Evolutionary conservation across 148 eudicot genomes (phyloP).

Genomic region (Camellia lanceoleosa): DNA sequence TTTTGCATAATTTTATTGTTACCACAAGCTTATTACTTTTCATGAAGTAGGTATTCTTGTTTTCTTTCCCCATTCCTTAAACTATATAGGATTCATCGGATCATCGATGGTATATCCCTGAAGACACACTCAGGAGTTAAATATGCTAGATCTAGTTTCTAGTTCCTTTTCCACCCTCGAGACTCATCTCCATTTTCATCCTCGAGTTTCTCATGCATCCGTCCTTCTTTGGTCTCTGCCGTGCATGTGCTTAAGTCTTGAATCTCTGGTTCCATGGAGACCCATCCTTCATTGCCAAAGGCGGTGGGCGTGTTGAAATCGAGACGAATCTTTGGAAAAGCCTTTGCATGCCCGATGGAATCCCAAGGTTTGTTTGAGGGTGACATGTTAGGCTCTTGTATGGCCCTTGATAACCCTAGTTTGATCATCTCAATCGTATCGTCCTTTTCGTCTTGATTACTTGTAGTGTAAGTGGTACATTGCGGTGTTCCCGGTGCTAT

Average conservation of each 20-base stretch:
- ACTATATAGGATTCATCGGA: conserved; percentile 56
- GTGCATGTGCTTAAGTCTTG: conserved; percentile 51
- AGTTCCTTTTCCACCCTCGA: conserved; percentile 46
- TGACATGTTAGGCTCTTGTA: no score
- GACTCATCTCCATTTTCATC: conserved; percentile 50
- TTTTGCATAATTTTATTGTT: conserved; percentile 9
- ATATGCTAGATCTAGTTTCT: conserved; percentile 44
- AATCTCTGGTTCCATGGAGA: conserved; percentile 77
- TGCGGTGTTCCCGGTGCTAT: background rate
- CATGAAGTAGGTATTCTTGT: background rate
- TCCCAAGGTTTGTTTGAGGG: no score
- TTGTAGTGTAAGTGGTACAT: conserved; percentile 16
- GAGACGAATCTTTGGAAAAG: no score
- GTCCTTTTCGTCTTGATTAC: conserved; percentile 45
- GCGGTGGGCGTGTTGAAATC: no score
- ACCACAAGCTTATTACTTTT: no score
- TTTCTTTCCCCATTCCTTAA: conserved; percentile 10
- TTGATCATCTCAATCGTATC: conserved; percentile 68
- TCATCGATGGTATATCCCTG: conserved; percentile 89
- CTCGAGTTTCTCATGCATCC: conserved; percentile 34
- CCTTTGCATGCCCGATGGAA: no score
- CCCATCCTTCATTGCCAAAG: conserved; percentile 50
- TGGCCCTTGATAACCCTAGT: conserved; percentile 71
- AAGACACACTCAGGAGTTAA: conserved; percentile 57
- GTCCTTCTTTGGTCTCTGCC: conserved; percentile 47